Evolutionary conservation across 1,139 yeast genomes (phyloP), one percentile per base, ranked within the genome.

Genomic region (Scheffersomyces lignicola): DNA sequence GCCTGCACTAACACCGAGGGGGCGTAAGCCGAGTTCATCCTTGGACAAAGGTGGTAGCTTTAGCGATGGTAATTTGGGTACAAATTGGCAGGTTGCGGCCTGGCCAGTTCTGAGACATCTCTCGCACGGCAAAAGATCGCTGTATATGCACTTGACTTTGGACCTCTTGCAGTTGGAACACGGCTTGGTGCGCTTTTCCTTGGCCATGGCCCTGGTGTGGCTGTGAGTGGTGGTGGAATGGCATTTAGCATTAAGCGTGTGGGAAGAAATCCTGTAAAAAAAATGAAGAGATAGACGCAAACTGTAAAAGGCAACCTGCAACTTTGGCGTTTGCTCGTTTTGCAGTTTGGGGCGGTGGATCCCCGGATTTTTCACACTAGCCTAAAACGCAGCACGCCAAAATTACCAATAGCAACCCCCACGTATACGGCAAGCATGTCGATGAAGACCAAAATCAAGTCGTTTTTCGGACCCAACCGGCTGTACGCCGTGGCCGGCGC

Each of bases 401-500:
- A 20, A 20, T 9, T 20, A 20, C 10, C 10, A 20, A 9, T 20
- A 20, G 10, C 10, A 20, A 20, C 10, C 23, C 8, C 8, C 23
- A 9, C 10, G 9, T 20, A 20, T 20, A 20, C 8, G 10, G 23
- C 23, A 23, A 23, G 10, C 7, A 66, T 66, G 73, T 64, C 73
- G 3, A 66, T 65, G 69, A 67, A 60, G 49, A 31, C 56, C 2
- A 62, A 51, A 38, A 69, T 71, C 37, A 63, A 52, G 39, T 38
- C 58, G n/a, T 81, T 81, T 51, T 81, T 81, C 54, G 67, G 73
- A 24, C 51, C 73, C 7, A 46, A 64, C 17, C 67, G 86, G 43
- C 66, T 62, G 37, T 86, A 80, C 47, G 80, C 78, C 2, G 92
- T 86, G 1, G 73, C 82, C 0, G 95, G 95, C 0, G 95, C 95